phyloP scores from a whole-genome alignment of 768 basidiomycete genomes.

The Coprinellus micaceus region DNA sequence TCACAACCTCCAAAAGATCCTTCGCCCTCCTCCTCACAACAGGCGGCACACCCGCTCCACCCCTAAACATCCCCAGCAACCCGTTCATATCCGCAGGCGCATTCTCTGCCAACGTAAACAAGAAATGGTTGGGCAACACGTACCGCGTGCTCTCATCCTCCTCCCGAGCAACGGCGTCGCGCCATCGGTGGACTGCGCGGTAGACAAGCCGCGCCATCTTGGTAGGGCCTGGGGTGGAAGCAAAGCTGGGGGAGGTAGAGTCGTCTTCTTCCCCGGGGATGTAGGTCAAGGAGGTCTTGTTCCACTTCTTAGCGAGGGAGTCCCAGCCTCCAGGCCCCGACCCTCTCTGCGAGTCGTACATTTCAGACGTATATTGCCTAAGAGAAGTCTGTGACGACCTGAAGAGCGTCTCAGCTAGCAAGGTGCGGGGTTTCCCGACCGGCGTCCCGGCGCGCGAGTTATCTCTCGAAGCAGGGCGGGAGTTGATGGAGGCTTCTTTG shows the following conservation, averaged over 20 bases:
- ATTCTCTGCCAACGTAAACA: slow-evolving; percentile 71
- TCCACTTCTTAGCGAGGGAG: slow-evolving; percentile 77
- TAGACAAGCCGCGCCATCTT: slow-evolving; percentile 61
- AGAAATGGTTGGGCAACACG: slow-evolving; percentile 68
- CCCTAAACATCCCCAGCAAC: slow-evolving; percentile 51
- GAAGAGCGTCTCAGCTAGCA: slow-evolving; percentile 62
- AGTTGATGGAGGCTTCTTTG: slow-evolving; percentile 39
- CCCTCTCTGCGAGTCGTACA: slow-evolving; percentile 65
- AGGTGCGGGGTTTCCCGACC: slow-evolving; percentile 27
- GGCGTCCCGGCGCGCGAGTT: slow-evolving; percentile 9
- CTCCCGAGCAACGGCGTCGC: slow-evolving; percentile 71
- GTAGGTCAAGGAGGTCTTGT: slow-evolving; percentile 48
- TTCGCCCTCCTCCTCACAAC: slow-evolving; percentile 57
- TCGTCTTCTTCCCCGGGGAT: slow-evolving; percentile 21
- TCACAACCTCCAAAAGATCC: slow-evolving; percentile 65
- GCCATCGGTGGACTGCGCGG: slow-evolving; percentile 73
- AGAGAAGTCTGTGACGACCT: slow-evolving; percentile 77
- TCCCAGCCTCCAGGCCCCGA: slow-evolving; percentile 74
- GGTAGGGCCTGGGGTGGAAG: neutral
- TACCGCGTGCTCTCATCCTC: slow-evolving; percentile 86
- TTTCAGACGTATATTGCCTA: slow-evolving; percentile 62
- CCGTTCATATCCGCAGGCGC: slow-evolving; percentile 63
- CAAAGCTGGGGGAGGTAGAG: slow-evolving; percentile 19
- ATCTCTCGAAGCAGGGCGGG: slow-evolving; percentile 11
- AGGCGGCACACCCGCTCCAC: slow-evolving; percentile 48